Base-by-base conservation (phyloP, 768 basidiomycete species). In the Tulasnella sp. region DNA sequence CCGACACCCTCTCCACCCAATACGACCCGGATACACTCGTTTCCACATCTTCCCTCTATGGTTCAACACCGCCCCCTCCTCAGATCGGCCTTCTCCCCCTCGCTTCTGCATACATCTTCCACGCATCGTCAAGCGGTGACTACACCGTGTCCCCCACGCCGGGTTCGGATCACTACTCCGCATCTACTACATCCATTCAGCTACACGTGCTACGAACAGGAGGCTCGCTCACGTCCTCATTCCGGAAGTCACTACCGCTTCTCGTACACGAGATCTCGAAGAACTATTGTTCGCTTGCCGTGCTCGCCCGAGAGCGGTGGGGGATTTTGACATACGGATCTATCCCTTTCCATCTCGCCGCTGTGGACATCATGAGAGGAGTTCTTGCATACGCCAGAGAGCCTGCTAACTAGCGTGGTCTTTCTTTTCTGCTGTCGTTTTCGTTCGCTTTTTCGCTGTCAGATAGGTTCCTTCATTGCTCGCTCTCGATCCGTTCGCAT, bases 321-420 rank as follows among this genome's bases (percentile, higher is more conserved):
- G 49, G 42, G 14, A 53, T 72, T 72, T 59, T 46, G 7, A 29
- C 48, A 12, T 54, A 39, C 19, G 58, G 39, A 12, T 69, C 78
- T 45, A 72, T 90, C 50, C 87, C 86, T 11, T 79, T 83, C 65
- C 86, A 90, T 64, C 72, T 89, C 34, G 81, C 79, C 29, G 84
- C 84, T 14, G 53, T 64, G 14, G 57, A 63, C 21, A 48, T 63
- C n/a, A 63, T 64, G 64, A 27, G 42, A 15, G 41, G 42, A 15
- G 55, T 45, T 49, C 32, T 57, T 17, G 40, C 31, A 32, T 49
- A 46, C 25, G 40, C 55, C 48, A 49, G 34, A 27, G 48, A 49
- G 25, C 37, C 37, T n/a, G n/a, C n/a, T n/a, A n/a, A n/a, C n/a
- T n/a, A n/a, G n/a, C n/a, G n/a, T n/a, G n/a, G n/a, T n/a, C n/a